Base-by-base conservation (phyloP, 1,139 yeast species). In the Torulaspora globosa region DNA sequence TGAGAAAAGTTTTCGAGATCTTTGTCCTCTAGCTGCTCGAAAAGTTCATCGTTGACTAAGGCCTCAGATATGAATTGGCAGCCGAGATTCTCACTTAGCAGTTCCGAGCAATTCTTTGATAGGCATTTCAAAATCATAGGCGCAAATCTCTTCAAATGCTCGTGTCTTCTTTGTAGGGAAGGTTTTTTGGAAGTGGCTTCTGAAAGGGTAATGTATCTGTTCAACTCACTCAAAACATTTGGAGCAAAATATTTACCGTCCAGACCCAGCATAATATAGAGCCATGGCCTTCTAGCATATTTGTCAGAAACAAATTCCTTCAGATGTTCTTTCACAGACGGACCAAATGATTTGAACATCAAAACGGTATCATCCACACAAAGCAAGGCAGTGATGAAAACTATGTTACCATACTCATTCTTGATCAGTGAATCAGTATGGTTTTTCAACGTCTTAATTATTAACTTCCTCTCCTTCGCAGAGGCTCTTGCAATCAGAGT, bases 291-390 rank as follows among this genome's bases (percentile, higher is more conserved):
- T 71, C 98, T 80, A 32, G 92, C 88, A 61, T 76, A 84, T 64
- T 89, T 88, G 56, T 85, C 84, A 44, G 74, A 72, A 34, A 85
- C 70, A 34, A 88, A 69, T 39, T 77, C 79, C 9, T 77, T 75
- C 57, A 88, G 71, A 31, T 70, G 62, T 43, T 79, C 84, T 55
- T 79, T 75, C 45, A 80, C 73, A 49, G 82, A 84, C 32, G 75
- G 70, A 32, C 74, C 70, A 62, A 90, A 84, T 0, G 94, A 77
- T 66, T 87, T 89, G 63, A 75, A 75, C 40, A 88, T 76, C 58
- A 88, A 73, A 41, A 85, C 94, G 3, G 97, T 89, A 72, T 92
- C 98, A 72, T 92, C 98, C 44, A 90, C 95, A 23, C 94, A 82
- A 78, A 84, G 76, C 69, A 87, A 83, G 39, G 88, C 71, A 9